Evolutionary conservation across 2,329 filamentous ascomycete species (phyloP).

Genomic region (Xylariaceae sp.): DNA sequence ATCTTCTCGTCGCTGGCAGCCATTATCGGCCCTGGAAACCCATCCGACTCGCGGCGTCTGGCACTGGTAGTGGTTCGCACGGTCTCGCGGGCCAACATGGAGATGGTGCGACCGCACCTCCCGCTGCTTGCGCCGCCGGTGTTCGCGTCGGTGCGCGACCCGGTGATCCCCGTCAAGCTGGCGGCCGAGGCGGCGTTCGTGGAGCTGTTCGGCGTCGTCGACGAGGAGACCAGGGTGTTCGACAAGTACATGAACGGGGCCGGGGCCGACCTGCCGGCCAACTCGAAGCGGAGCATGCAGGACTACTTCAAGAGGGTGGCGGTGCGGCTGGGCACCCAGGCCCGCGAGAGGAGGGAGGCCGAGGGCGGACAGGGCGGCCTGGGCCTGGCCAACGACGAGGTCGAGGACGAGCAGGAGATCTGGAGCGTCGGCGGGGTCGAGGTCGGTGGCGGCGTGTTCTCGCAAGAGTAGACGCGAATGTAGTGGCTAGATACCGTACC

Average conservation of each 20-base stretch:
- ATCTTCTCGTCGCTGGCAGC: constrained; percentile 72
- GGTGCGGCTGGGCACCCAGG: constrained; percentile 74
- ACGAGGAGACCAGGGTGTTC: constrained; percentile 78
- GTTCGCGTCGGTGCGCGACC: constrained; percentile 84
- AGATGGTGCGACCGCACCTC: constrained; percentile 75
- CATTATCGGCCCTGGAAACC: constrained; percentile 68
- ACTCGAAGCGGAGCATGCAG: constrained; percentile 79
- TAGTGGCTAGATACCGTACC: not conserved
- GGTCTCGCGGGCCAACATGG: constrained; percentile 68
- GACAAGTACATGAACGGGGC: constrained; percentile 78
- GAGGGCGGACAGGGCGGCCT: constrained; percentile 83
- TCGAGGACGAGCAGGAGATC: constrained; percentile 90
- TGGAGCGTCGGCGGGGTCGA: constrained; percentile 94
- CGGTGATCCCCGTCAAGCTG: constrained; percentile 90
- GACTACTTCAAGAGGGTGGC: constrained; percentile 97
- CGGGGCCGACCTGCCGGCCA: constrained; percentile 56
- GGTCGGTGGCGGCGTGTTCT: constrained; percentile 54
- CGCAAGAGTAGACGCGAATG: constrained; percentile 32
- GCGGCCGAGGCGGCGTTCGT: constrained; percentile 93
- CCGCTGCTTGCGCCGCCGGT: constrained; percentile 71
- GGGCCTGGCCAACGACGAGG: constrained; percentile 81
- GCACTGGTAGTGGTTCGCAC: constrained; percentile 84
- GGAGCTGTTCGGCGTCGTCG: constrained; percentile 80
- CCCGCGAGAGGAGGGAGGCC: constrained; percentile 80
- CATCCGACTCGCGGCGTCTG: constrained; percentile 77